Evolutionary conservation across 345 rosid genomes (phyloP).

Genomic region (Salix brachista): DNA sequence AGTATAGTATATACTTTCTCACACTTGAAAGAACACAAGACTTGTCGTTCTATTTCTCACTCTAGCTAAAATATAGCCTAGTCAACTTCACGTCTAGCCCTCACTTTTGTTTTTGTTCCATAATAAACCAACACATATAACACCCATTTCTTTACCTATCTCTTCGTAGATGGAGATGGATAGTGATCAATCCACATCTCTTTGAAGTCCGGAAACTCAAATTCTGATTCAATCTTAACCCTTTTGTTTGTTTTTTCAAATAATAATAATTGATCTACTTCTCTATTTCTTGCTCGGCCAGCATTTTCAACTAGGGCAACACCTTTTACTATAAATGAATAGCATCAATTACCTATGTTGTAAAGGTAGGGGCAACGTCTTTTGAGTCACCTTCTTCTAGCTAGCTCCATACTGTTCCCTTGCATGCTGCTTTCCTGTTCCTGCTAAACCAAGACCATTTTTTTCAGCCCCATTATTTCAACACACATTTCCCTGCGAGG

Average conservation of each 20-base stretch:
- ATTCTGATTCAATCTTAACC: background rate
- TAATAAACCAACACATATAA: constrained; percentile 29
- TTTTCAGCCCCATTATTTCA: background rate
- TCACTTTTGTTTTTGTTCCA: constrained; percentile 18
- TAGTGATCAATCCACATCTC: constrained; percentile 38
- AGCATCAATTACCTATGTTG: constrained; percentile 13
- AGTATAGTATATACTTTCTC: background rate
- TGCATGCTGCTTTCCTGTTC: constrained; percentile 23
- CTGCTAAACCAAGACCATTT: constrained; percentile 10
- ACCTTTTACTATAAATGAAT: constrained; percentile 18
- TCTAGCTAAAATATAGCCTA: constrained; percentile 17
- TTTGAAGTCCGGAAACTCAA: constrained; percentile 7
- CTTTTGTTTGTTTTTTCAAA: too few species aligned
- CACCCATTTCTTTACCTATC: constrained; percentile 2
- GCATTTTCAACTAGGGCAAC: constrained; percentile 3
- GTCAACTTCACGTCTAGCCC: constrained; percentile 53
- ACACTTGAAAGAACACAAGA: background rate
- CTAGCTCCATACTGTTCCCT: constrained; percentile 6
- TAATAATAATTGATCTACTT: background rate
- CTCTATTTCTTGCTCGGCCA: constrained; percentile 6
- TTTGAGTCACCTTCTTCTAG: background rate
- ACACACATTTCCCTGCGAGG: constrained; percentile 11
- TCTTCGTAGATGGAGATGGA: background rate
- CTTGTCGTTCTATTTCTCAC: background rate
- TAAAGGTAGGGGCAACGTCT: constrained; percentile 11